Evolutionary conservation across 1,284 basidiomycete genomes (phyloP).

Genomic region (Phaffia rhodozyma): DNA sequence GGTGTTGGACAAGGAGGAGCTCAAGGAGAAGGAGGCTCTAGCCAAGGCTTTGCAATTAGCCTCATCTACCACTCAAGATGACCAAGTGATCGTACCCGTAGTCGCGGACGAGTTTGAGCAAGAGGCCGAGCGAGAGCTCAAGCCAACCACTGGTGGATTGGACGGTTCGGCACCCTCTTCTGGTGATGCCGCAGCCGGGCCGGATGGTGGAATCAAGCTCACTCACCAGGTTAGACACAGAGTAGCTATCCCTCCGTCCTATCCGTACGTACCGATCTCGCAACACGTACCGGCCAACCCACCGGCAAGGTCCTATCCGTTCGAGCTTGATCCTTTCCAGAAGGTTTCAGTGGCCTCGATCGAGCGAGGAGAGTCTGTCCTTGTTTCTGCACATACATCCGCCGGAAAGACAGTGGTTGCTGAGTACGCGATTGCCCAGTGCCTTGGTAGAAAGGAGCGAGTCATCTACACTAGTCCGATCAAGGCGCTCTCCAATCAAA

Average conservation of each 20-base stretch:
- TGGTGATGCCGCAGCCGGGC: neutral
- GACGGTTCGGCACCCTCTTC: neutral
- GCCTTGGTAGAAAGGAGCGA: conserved; percentile 78
- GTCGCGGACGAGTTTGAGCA: conserved; percentile 82
- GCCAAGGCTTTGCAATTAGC: neutral
- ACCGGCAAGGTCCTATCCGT: conserved; percentile 86
- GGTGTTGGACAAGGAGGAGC: conserved; percentile 1
- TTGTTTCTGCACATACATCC: conserved; percentile 97
- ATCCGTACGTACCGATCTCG: conserved; percentile 81
- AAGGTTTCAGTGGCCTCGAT: conserved; percentile 88
- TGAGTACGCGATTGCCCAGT: conserved; percentile 97
- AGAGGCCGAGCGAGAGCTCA: conserved; percentile 76
- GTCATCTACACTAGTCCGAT: conserved; percentile 99
- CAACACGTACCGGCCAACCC: conserved; percentile 84
- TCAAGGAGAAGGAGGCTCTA: neutral
- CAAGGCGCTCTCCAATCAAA: conserved; percentile 97
- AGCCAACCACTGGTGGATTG: conserved; percentile 54
- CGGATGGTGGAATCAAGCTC: conserved; percentile 45
- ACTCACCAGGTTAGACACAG: conserved; percentile 79
- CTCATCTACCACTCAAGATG: neutral
- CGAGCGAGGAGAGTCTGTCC: conserved; percentile 90
- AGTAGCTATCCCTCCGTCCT: conserved; percentile 88
- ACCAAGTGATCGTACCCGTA: conserved; percentile 50
- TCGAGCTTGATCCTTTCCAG: conserved; percentile 96
- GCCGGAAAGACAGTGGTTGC: conserved; percentile 98